Base-by-base conservation (phyloP, 148 eudicot species). In the Rhododendron ovatum region DNA sequence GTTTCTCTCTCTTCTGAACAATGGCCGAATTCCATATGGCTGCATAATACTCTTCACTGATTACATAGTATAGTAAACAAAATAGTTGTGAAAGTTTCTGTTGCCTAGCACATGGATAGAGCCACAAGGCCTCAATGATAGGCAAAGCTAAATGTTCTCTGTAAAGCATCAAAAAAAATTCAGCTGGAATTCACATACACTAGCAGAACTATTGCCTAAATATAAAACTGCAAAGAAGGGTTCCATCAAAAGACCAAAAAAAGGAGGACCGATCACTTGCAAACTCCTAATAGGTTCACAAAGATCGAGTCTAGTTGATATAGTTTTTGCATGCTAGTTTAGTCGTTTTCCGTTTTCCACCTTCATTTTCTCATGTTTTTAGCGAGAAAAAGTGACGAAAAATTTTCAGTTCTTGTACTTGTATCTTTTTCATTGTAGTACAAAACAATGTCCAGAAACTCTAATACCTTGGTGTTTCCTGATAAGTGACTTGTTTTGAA, bases 91-190 rank as follows among this genome's bases (percentile, higher is more conserved):
- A 24, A 53, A 69, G 47, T 48, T 45, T 41, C 37, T 65, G 63
- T 71, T 47, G 80, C 80, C 28, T 84, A 65, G 59, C 86, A 76
- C 86, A 39, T 84, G 71, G 71, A 75, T 74, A 14, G 33, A 84
- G 80, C 53, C 53, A 51, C 69, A 53, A 55, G 86, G 43, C 33
- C 35, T 50, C 47, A 51, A 18, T 22, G 13, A 14, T 15, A 8
- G 61, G 7, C 33, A 47, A 26, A 26, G 73, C 73, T 47, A 79
- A 77, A 80, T 81, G 13, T 57, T 80, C 39, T 33, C 82, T 48
- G 61, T 80, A 50, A 47, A 80, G 81, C 81, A 77, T 43, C 26
- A 59, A 59, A 78, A 77, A 76, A 17, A 24, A 41, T 4, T 78
- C 28, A 20, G 48, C 22, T 15, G 5, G 15, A 47, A 48, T 79